Percentiles rank a stretch among this genome's conserved stretches.
phyloP scores from a whole-genome alignment of 2,329 filamentous ascomycete genomes.

The Fusarium phyllophilum region DNA sequence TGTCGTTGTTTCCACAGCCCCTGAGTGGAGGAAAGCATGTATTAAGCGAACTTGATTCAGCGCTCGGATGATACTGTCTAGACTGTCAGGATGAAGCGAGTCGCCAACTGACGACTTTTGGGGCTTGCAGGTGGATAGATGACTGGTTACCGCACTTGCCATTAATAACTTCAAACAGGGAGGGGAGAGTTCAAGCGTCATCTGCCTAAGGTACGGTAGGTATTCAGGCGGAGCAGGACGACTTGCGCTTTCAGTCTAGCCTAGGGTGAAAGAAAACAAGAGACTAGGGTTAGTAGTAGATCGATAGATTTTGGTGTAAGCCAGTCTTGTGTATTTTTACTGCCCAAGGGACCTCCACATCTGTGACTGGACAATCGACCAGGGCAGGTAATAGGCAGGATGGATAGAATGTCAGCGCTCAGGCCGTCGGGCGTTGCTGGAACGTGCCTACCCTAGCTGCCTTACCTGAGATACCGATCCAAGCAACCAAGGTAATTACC shows the following conservation, averaged over 20 bases:
- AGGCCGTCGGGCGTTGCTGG: slow-evolving; percentile 17
- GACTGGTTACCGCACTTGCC: slow-evolving; percentile 7
- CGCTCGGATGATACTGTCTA: slow-evolving; percentile 13
- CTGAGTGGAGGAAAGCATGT: slow-evolving; percentile 25
- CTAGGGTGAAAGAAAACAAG: not conserved
- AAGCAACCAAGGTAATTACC: not conserved
- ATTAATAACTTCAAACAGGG: not conserved
- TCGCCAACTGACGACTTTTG: slow-evolving; percentile 5
- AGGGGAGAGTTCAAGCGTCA: not conserved
- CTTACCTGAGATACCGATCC: not conserved
- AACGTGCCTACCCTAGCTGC: not conserved
- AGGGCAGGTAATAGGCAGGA: not conserved
- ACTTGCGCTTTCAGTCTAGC: not conserved
- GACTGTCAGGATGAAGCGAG: not conserved
- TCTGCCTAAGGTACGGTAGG: not conserved
- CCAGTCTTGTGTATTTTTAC: not conserved
- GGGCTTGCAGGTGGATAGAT: slow-evolving; percentile 10
- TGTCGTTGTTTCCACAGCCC: slow-evolving; percentile 14
- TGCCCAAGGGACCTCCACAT: not conserved
- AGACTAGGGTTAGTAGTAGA: not conserved
- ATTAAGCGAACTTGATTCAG: slow-evolving; percentile 8
- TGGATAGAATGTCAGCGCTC: slow-evolving; percentile 4
- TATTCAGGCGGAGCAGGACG: slow-evolving; percentile 5
- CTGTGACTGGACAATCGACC: not conserved
- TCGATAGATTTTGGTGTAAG: not conserved